A percentile compares a stretch with the other conserved stretches of the same genome.
These are phyloP conservation scores for Hanseniaspora guilliermondii DNA, from an alignment of 805 yeast genomes.

Conservation along the genomic window DNA sequence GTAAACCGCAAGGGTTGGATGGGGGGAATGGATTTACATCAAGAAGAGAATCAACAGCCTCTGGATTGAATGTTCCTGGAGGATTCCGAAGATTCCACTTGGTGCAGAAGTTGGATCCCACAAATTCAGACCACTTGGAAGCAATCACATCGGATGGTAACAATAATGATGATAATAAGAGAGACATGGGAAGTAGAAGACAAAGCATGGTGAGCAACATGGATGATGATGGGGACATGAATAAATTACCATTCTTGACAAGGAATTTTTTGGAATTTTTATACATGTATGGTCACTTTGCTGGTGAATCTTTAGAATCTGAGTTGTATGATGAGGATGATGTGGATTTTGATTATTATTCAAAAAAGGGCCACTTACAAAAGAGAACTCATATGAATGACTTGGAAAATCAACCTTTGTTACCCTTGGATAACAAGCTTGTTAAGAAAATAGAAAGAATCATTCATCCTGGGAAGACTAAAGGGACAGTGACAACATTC, in stretches of 20 bases:
- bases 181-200: background rate
- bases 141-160: background rate
- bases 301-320: constrained; percentile 69
- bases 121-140: background rate
- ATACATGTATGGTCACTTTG: constrained; percentile 73
- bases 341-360: constrained; percentile 19
- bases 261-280: constrained; percentile 66
- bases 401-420: constrained; percentile 7
- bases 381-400: constrained; percentile 8
- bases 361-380: constrained; percentile 20
- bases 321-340: constrained; percentile 32
- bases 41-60: constrained; percentile 53
- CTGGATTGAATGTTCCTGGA: constrained; percentile 64
- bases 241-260: constrained; percentile 41
- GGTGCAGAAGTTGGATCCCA: constrained; percentile 28
- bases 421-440: constrained; percentile 10
- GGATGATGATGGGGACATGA: constrained; percentile 21
- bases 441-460: constrained; percentile 17
- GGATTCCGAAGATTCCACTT: constrained; percentile 68
- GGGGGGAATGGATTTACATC: constrained; percentile 16
- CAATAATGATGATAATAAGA: constrained; percentile 8
- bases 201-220: constrained; percentile 13
- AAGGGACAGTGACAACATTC: constrained; percentile 58
- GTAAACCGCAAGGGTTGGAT: background rate
- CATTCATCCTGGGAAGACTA: constrained; percentile 21